These are phyloP conservation scores for Umbelopsis sp. DNA, from an alignment of 192 early-diverging fungal species.

Conservation along the genomic window DNA sequence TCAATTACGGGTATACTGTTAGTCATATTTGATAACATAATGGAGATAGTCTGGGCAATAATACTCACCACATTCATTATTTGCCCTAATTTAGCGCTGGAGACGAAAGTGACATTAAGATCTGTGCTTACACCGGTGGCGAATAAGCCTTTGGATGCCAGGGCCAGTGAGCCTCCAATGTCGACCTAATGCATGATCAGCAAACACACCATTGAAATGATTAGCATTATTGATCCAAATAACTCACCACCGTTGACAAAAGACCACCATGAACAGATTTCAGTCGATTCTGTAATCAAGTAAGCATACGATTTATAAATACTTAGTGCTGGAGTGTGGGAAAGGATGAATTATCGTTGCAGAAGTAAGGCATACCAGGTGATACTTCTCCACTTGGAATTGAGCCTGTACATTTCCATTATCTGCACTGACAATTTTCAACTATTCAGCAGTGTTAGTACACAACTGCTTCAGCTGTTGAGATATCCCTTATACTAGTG, in stretches of 20 bases:
- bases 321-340: not conserved
- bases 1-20: not conserved
- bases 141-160: constrained; percentile 49
- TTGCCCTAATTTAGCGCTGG: constrained; percentile 47
- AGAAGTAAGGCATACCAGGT: constrained; percentile 44
- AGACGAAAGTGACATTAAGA: constrained; percentile 56
- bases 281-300: constrained; percentile 44
- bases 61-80: constrained; percentile 43
- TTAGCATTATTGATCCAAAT: no score
- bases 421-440: constrained; percentile 40
- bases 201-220: no score
- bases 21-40: not conserved
- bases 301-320: not conserved
- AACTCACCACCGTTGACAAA: constrained; percentile 45
- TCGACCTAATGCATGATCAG: constrained; percentile 32
- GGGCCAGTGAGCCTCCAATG: constrained; percentile 56
- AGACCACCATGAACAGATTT: constrained; percentile 53
- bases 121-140: constrained; percentile 60
- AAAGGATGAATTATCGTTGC: not conserved
- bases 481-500: not conserved
- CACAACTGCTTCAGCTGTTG: not conserved
- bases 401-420: constrained; percentile 43
- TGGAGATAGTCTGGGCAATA: not conserved
- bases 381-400: constrained; percentile 46
- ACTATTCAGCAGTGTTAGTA: constrained; percentile 5